These are phyloP conservation scores for Musa acuminata DNA, from an alignment of 176 grass and related monocot species.

Conservation along the genomic window DNA sequence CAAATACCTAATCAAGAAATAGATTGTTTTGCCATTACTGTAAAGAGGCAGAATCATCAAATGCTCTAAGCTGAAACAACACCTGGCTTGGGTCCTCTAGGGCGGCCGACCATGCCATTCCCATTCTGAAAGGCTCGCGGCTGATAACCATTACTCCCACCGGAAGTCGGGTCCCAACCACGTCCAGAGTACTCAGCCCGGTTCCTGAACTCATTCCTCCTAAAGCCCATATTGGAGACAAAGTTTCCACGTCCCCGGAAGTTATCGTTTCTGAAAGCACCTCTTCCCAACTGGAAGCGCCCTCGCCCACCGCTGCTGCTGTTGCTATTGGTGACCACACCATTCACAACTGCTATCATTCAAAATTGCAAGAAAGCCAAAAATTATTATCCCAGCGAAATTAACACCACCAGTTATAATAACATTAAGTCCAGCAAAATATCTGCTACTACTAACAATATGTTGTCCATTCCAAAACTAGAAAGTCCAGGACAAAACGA, in stretches of 20 bases:
- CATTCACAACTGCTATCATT: slow-evolving; percentile 14
- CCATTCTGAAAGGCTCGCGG: slow-evolving; percentile 26
- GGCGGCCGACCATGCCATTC: slow-evolving; percentile 11
- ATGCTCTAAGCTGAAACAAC: not conserved
- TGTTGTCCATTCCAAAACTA: no score
- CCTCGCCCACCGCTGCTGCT: slow-evolving; percentile 24
- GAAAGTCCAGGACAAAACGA: no score
- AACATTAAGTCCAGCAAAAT: not conserved
- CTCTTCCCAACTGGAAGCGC: slow-evolving; percentile 35
- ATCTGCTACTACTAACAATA: no score
- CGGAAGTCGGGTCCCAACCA: slow-evolving; percentile 13
- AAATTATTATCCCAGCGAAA: not conserved
- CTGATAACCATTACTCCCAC: slow-evolving; percentile 9
- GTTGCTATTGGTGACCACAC: slow-evolving; percentile 9
- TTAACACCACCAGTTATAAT: not conserved
- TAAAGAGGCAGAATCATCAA: not conserved
- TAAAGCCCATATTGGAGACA: not conserved
- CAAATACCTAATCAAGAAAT: not conserved
- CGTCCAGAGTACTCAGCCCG: slow-evolving; percentile 34
- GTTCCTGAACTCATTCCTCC: slow-evolving; percentile 38
- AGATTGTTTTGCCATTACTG: no score
- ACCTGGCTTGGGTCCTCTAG: not conserved
- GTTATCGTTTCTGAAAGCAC: slow-evolving; percentile 35
- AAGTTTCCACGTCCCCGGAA: slow-evolving; percentile 32
- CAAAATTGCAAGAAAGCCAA: not conserved